phyloP scores from a whole-genome alignment of 2,329 filamentous ascomycete species.

The Blastomyces gilchristii region DNA sequence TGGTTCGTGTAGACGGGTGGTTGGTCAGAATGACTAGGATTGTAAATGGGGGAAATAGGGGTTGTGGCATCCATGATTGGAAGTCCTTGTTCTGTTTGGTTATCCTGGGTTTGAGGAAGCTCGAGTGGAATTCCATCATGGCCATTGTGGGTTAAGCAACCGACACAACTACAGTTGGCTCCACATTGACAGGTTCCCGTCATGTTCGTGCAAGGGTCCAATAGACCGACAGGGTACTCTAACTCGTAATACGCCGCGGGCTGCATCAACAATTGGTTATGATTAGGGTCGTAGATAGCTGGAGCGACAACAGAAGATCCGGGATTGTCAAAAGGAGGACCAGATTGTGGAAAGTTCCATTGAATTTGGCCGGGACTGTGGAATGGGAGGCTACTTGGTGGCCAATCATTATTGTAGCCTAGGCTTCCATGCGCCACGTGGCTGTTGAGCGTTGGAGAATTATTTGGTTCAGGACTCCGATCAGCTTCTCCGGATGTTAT shows the following conservation, averaged over 20 bases:
- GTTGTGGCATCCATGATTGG: not conserved
- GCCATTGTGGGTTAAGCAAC: conserved; percentile 43
- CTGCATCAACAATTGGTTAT: conserved; percentile 28
- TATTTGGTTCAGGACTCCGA: conserved; percentile 16
- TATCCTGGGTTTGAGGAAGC: conserved; percentile 14
- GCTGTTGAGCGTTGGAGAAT: conserved; percentile 19
- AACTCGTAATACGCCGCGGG: conserved; percentile 34
- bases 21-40: not conserved
- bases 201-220: conserved; percentile 36
- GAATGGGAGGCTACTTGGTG: not conserved
- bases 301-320: conserved; percentile 2
- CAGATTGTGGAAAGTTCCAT: not conserved
- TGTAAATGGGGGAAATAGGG: not conserved
- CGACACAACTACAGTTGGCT: conserved; percentile 43
- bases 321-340: conserved; percentile 12
- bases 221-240: conserved; percentile 32
- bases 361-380: not conserved
- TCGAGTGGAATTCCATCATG: conserved; percentile 37
- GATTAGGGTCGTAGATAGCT: conserved; percentile 4
- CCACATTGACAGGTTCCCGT: conserved; percentile 45
- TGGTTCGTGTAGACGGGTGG: not conserved
- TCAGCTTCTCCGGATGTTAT: conserved; percentile 28
- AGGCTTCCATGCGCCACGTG: conserved; percentile 14
- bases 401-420: conserved; percentile 17
- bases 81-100: not conserved